Base-by-base conservation (phyloP, 2,329 filamentous ascomycete species). In the Diaporthe ampelina region DNA sequence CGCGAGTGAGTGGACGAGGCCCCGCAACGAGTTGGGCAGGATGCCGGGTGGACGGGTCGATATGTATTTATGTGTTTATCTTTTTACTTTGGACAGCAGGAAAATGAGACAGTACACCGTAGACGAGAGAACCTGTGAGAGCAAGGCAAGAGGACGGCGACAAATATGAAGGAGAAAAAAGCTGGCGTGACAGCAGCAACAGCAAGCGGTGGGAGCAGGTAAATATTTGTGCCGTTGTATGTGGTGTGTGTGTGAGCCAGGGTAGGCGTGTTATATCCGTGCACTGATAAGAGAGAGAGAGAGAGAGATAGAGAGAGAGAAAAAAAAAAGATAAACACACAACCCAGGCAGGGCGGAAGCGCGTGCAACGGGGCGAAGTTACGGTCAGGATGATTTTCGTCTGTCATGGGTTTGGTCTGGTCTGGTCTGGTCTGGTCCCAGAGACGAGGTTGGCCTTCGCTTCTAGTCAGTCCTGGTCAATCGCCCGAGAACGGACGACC, bases 321-420 rank as follows among this genome's bases (percentile, higher is more conserved):
- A 19, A 19, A 45, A 48, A 29, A 50, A n/a, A 40, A 8, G 2
- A 40, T 24, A 68, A 13, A 35, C n/a, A 68, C n/a, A 70, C 40
- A 63, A 24, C 24, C 40, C 57, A 63, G n/a, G 26, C 58, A 26
- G 56, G 56, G 32, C 57, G 29, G 45, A 63, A 72, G 58, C 57
- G 69, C 61, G 57, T 72, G 69, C 69, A 40, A 71, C 69, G 69
- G 69, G 56, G 24, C 45, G 63, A 67, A 72, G 24, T 43, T 63
- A 72, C 57, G 69, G 57, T 72, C 69, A 72, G 50, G 45, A 58
- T 29, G 69, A 45, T 54, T 48, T 61, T 40, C 58, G 17, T 72
- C 57, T 72, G 57, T 43, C 70, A 56, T 45, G 43, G 40, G 32
- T 13, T 40, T 17, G 37, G 45, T 24, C 57, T 59, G 59, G 45